These are phyloP conservation scores for Metschnikowia corniflorae DNA, from an alignment of 805 yeast genomes.

Conservation along the genomic window DNA sequence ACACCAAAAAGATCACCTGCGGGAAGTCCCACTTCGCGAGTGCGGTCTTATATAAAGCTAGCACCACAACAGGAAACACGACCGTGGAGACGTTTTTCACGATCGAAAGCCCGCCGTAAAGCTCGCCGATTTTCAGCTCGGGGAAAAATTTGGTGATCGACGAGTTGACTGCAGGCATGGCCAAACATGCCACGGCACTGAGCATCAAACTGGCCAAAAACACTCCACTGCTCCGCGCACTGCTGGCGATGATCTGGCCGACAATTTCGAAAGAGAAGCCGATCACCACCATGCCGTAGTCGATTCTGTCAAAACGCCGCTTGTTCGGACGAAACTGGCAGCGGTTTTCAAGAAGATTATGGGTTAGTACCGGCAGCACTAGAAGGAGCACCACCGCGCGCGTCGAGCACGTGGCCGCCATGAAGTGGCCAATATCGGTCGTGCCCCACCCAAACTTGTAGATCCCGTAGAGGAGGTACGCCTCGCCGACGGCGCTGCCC, in stretches of 20 bases:
- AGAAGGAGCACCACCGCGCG: conserved; percentile 48
- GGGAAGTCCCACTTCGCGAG: conserved; percentile 23
- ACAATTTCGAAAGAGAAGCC: conserved; percentile 37
- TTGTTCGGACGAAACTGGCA: conserved; percentile 28
- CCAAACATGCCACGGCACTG: conserved; percentile 39
- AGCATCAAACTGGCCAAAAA: conserved; percentile 34
- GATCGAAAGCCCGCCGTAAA: conserved; percentile 68
- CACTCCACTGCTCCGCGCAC: conserved; percentile 24
- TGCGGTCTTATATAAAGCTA: conserved; percentile 44
- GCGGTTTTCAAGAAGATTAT: conserved; percentile 30
- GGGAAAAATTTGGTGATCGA: conserved; percentile 58
- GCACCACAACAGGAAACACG: conserved; percentile 46
- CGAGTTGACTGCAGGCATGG: conserved; percentile 53
- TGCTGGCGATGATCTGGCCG: conserved; percentile 33
- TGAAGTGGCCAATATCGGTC: conserved; percentile 49
- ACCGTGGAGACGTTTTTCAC: conserved; percentile 49
- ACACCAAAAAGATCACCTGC: conserved; percentile 23
- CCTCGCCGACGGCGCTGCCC: conserved; percentile 37
- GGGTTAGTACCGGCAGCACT: conserved; percentile 46
- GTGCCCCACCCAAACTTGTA: conserved; percentile 52
- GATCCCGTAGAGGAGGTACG: conserved; percentile 51
- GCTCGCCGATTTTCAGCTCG: conserved; percentile 59
- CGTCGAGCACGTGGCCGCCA: conserved; percentile 49
- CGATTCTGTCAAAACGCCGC: conserved; percentile 49
- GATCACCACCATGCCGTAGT: conserved; percentile 33